phyloP scores from a whole-genome alignment of 163 green algal genomes.

The Prototheca wickerhamii region DNA sequence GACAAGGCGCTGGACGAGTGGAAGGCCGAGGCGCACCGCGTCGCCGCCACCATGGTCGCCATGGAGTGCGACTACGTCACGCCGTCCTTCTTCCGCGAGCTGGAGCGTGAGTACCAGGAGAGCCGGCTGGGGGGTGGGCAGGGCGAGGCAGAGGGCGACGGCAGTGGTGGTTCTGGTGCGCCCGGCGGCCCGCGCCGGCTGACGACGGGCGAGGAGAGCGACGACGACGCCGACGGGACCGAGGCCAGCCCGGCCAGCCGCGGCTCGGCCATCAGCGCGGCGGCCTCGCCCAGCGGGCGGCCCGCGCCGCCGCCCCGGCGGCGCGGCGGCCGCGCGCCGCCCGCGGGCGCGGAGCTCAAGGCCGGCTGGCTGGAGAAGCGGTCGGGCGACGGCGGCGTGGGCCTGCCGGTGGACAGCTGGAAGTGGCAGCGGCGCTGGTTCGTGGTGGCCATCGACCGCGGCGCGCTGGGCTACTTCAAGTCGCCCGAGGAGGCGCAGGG shows the following conservation, averaged over 20 bases:
- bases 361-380: constrained; percentile 54
- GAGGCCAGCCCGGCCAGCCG: constrained; percentile 1
- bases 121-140: constrained; percentile 23
- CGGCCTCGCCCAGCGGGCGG: constrained; percentile 5
- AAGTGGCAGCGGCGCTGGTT: constrained; percentile 56
- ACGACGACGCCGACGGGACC: constrained; percentile 17
- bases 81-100: constrained; percentile 85
- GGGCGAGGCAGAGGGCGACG: constrained; percentile 11
- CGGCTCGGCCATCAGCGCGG: constrained; percentile 11
- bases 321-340: not conserved
- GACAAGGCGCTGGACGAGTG: constrained; percentile 71
- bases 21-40: constrained; percentile 65
- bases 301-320: not conserved
- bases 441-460: constrained; percentile 46
- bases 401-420: constrained; percentile 38
- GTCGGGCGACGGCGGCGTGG: constrained; percentile 37
- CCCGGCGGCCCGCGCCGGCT: not conserved
- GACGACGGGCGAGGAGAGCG: constrained; percentile 10
- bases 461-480: constrained; percentile 87
- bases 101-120: constrained; percentile 49
- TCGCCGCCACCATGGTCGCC: constrained; percentile 71
- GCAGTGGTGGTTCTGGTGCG: constrained; percentile 2
- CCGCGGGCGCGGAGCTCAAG: constrained; percentile 32
- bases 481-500: constrained; percentile 64
- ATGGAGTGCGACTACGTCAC: constrained; percentile 87